A percentile compares a stretch with the other conserved stretches of the same genome.
phyloP scores from a whole-genome alignment of 257 asterid genomes.

The Solanum infundibuliforme region DNA sequence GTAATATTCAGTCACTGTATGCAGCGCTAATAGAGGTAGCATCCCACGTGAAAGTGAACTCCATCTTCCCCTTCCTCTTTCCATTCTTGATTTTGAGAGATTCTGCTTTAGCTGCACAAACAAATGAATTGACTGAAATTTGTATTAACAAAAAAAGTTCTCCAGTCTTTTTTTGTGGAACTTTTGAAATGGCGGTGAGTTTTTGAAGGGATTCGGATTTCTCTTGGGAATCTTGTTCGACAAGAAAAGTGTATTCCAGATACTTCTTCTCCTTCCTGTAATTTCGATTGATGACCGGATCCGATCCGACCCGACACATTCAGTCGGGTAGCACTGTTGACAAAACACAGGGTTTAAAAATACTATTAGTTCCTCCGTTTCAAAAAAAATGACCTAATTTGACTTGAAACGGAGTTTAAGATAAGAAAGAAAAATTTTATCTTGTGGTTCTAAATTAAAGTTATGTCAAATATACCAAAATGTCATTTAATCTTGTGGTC shows the following conservation, averaged over 20 bases:
- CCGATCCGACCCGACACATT: not conserved
- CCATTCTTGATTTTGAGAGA: slow-evolving; percentile 2
- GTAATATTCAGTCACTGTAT: slow-evolving; percentile 58
- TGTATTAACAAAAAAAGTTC: not conserved
- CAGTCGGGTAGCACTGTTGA: not conserved
- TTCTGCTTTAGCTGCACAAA: not conserved
- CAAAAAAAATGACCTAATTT: too few relatives aligned
- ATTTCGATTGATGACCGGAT: not conserved
- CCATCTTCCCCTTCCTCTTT: slow-evolving; percentile 41
- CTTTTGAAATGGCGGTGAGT: not conserved
- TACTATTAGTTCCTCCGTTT: rapidly evolving
- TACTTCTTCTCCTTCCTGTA: not conserved
- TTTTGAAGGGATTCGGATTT: not conserved
- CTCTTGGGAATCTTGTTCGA: not conserved
- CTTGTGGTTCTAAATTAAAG: too few relatives aligned
- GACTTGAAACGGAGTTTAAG: too few relatives aligned
- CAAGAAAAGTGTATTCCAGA: not conserved
- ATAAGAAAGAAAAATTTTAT: too few relatives aligned
- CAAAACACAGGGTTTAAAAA: not conserved
- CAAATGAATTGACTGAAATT: too few relatives aligned
- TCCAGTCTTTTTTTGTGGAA: not conserved
- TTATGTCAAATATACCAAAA: too few relatives aligned
- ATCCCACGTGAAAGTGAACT: slow-evolving; percentile 30
- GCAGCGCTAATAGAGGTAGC: slow-evolving; percentile 57
- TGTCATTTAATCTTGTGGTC: too few relatives aligned